phyloP scores from a whole-genome alignment of 345 rosid genomes.

The Eutrema yunnanense region DNA sequence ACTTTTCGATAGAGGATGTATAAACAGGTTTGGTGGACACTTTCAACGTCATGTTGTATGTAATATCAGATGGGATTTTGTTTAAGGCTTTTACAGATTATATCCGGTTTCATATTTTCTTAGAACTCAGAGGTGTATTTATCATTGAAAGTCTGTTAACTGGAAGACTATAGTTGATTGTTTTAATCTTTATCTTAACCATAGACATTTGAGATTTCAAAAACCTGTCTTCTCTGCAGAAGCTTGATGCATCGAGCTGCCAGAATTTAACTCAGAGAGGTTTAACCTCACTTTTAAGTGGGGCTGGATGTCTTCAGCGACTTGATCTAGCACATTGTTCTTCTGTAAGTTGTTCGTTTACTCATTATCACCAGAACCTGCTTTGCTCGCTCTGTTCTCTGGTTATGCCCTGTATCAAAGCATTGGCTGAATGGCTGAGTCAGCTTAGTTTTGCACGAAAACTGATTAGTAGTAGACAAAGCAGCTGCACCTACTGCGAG shows the following conservation, averaged over 20 bases:
- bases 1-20: conserved; percentile 9
- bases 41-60: not conserved
- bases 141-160: not conserved
- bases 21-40: conserved; percentile 8
- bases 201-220: not conserved
- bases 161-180: not conserved
- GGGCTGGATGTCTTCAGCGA: conserved; percentile 28
- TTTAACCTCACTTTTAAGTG: conserved; percentile 33
- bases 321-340: conserved; percentile 35
- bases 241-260: conserved; percentile 41
- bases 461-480: not conserved
- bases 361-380: not conserved
- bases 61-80: not conserved
- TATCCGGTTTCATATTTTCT: not conserved
- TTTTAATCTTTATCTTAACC: not conserved
- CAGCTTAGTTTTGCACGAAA: not conserved
- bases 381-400: conserved; percentile 4
- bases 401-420: conserved; percentile 13
- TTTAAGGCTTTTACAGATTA: not conserved
- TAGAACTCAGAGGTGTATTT: not conserved
- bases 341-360: conserved; percentile 30
- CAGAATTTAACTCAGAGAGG: conserved; percentile 39
- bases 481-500: not conserved
- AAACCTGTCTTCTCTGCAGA: conserved; percentile 21
- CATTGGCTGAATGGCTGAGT: not conserved